These are phyloP conservation scores for Arthrobotrys sphaeroides DNA, from an alignment of 2,329 filamentous ascomycete species.

Conservation along the genomic window DNA sequence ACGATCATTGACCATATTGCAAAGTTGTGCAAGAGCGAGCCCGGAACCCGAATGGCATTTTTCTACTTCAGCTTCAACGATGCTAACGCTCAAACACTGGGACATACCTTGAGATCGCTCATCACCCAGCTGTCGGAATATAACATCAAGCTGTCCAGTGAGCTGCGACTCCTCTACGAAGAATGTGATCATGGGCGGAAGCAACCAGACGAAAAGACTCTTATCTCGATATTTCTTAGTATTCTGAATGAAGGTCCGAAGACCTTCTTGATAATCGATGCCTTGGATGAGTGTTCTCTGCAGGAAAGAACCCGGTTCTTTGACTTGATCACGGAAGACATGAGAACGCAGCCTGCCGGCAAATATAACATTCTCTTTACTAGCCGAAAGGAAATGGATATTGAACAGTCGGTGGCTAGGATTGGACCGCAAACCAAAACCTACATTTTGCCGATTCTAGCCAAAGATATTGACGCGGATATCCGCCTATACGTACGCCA, in stretches of 20 bases:
- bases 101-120: slow-evolving; percentile 59
- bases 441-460: slow-evolving; percentile 53
- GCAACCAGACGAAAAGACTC: slow-evolving; percentile 4
- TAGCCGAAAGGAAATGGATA: slow-evolving; percentile 54
- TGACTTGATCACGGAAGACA: neutral
- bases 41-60: slow-evolving; percentile 17
- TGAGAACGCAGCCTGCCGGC: neutral
- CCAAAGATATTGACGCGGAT: slow-evolving; percentile 55
- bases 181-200: slow-evolving; percentile 14
- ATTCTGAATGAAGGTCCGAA: slow-evolving; percentile 12
- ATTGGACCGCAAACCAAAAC: slow-evolving; percentile 48
- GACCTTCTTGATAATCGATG: slow-evolving; percentile 42
- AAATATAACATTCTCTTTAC: slow-evolving; percentile 36
- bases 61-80: slow-evolving; percentile 56
- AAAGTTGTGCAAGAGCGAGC: slow-evolving; percentile 33
- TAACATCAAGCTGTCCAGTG: slow-evolving; percentile 10
- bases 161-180: slow-evolving; percentile 14
- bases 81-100: slow-evolving; percentile 57
- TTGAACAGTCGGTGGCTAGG: slow-evolving; percentile 47
- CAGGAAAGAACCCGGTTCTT: slow-evolving; percentile 4
- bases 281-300: slow-evolving; percentile 33
- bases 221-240: neutral
- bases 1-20: slow-evolving; percentile 54
- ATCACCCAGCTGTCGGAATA: slow-evolving; percentile 56
- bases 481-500: slow-evolving; percentile 56